These are phyloP conservation scores for Pythium volutum DNA, from an alignment of 352 stramenopile genomes.

Conservation along the genomic window DNA sequence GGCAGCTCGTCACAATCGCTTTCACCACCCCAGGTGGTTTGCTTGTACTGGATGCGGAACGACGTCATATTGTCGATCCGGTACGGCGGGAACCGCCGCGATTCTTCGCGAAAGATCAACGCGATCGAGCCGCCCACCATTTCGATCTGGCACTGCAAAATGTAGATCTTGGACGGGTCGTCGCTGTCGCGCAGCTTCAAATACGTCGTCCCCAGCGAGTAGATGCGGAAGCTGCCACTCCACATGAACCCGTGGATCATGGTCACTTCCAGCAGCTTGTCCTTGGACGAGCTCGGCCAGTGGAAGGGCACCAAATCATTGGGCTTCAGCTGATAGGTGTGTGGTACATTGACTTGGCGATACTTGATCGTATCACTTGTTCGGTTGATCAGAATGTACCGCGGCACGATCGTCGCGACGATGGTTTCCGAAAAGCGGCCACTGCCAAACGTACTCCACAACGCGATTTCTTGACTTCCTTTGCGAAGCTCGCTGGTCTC, in stretches of 20 bases:
- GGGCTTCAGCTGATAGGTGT: constrained; percentile 63
- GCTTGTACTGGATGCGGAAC: constrained; percentile 86
- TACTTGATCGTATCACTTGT: constrained; percentile 85
- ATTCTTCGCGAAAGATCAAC: constrained; percentile 84
- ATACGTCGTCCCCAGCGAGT: constrained; percentile 83
- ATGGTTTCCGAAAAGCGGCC: constrained; percentile 85
- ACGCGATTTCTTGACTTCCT: constrained; percentile 72
- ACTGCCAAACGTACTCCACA: constrained; percentile 85
- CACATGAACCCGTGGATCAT: constrained; percentile 79
- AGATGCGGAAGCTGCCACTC: constrained; percentile 85
- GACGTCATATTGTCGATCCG: constrained; percentile 91
- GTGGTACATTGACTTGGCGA: constrained; percentile 68
- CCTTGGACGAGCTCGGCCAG: constrained; percentile 70
- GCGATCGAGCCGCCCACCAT: constrained; percentile 83
- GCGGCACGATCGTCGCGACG: constrained; percentile 80
- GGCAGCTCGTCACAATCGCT: constrained; percentile 75
- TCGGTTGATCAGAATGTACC: constrained; percentile 88
- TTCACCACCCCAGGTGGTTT: constrained; percentile 69
- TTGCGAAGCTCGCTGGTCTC: constrained; percentile 60
- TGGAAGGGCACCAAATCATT: constrained; percentile 85
- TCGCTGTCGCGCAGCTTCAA: constrained; percentile 78
- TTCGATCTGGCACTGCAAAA: constrained; percentile 86
- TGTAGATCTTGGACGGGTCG: constrained; percentile 77
- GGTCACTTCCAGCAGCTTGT: constrained; percentile 85
- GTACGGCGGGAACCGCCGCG: constrained; percentile 83